Base-by-base conservation (phyloP, 805 yeast genomes). In the Yamadazyma paraphyllophila region DNA sequence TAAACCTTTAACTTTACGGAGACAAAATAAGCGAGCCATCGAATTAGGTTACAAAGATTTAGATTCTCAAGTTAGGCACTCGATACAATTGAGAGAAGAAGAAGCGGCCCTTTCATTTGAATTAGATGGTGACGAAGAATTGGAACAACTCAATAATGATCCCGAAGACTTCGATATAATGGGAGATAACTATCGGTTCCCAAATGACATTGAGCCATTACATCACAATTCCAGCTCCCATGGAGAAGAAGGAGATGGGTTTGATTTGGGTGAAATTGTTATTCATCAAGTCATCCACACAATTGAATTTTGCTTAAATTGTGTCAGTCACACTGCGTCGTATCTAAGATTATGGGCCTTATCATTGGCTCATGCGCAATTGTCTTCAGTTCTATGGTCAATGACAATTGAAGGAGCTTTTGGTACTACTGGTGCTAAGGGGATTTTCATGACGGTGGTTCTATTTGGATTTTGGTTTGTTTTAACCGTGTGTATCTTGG, bases 281-380 rank as follows among this genome's bases (percentile, higher is more conserved):
- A 83, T 85, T 50, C 88, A 85, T 58, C 91, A 85, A 62, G 90
- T 85, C 27, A 85, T 85, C 53, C 89, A 85, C 60, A 85, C 91
- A 2, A 85, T 85, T 62, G 91, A 85, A 60, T 85, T 85, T 62
- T 85, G 91, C 59, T 73, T 85, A 56, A 85, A 85, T 61, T 82
- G 89, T 70, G 89, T 85, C 29, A 81, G 88, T 3, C 91, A 85
- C 56, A 85, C 91, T 0, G 91, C 91, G 2, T 85, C 90, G 1
- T 85, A 85, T 57, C 71, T 85, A 55, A 75, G 91, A 64, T 69
- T 85, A 47, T 85, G 91, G 91, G 91, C 91, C 1, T 71, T 85
- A 49, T 85, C 90, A 0, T 68, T 85, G 52, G 91, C 91, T 0
- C 91, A 85, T 59, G 86, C 86, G n/a, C 91, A 85, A 65, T 71